Evolutionary conservation across 2,329 filamentous ascomycete species (phyloP).

Genomic region (Aspergillus oerlinghausenensis): DNA sequence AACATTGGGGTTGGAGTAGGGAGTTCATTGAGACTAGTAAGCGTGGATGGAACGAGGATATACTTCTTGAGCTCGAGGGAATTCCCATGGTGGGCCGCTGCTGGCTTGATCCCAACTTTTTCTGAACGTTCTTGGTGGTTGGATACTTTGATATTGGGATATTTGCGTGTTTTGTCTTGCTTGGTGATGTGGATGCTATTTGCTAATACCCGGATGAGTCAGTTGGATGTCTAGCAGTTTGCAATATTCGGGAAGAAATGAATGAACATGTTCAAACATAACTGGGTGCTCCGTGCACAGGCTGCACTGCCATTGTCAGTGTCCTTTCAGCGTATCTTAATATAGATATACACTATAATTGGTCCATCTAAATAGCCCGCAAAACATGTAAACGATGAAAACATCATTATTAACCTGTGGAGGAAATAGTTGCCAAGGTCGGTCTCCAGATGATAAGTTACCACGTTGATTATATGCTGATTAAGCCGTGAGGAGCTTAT

Average conservation of each 20-base stretch:
- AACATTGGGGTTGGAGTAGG: not conserved
- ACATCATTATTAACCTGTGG: too few relatives aligned
- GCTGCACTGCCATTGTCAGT: too few relatives aligned
- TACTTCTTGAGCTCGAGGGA: not conserved
- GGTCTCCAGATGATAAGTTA: too few relatives aligned
- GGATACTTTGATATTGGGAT: not conserved
- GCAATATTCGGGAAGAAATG: not conserved
- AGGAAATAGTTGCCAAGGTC: too few relatives aligned
- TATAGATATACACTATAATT: too few relatives aligned
- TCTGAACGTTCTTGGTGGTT: not conserved
- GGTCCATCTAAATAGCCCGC: too few relatives aligned
- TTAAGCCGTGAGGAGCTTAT: too few relatives aligned
- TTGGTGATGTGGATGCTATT: not conserved
- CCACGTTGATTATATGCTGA: too few relatives aligned
- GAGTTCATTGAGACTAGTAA: not conserved
- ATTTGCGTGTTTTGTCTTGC: not conserved
- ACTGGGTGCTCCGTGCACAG: too few relatives aligned
- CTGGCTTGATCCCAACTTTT: not conserved
- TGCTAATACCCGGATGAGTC: not conserved
- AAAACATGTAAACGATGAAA: too few relatives aligned
- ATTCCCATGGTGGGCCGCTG: not conserved
- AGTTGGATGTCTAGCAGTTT: not conserved
- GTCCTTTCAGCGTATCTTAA: too few relatives aligned
- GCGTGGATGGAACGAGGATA: not conserved
- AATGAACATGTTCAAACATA: not conserved